These are phyloP conservation scores for Macrolepiota albuminosa DNA, from an alignment of 768 basidiomycete genomes.

Conservation along the genomic window DNA sequence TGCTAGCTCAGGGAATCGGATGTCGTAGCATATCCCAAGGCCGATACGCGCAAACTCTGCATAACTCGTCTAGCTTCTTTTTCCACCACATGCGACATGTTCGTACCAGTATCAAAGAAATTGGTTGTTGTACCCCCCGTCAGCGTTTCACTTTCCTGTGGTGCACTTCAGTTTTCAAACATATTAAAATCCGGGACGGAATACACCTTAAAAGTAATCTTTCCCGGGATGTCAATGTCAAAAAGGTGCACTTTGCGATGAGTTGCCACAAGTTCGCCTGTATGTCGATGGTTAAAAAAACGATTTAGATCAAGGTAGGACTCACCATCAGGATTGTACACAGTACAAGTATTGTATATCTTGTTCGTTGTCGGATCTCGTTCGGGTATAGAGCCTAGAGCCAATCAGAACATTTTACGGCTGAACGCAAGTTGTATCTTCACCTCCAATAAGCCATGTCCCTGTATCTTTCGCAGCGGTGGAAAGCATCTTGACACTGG, in stretches of 20 bases:
- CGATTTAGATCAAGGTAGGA: background rate
- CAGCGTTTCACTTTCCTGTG: constrained; percentile 82
- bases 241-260: constrained; percentile 97
- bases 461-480: constrained; percentile 70
- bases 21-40: constrained; percentile 94
- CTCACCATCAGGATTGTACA: constrained; percentile 76
- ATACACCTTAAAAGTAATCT: constrained; percentile 80
- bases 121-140: constrained; percentile 71
- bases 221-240: constrained; percentile 94
- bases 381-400: constrained; percentile 91
- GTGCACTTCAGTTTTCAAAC: background rate
- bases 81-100: background rate
- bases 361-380: constrained; percentile 56
- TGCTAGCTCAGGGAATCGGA: constrained; percentile 91
- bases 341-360: constrained; percentile 90
- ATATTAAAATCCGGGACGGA: background rate
- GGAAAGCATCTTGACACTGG: constrained; percentile 80
- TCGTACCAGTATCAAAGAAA: constrained; percentile 80
- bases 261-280: constrained; percentile 79
- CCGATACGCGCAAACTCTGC: constrained; percentile 96
- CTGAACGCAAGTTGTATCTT: background rate
- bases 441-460: constrained; percentile 93
- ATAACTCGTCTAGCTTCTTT: background rate
- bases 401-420: background rate
- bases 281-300: background rate